phyloP scores from a whole-genome alignment of 2,329 filamentous ascomycete species.

The Paradendryphiella salina region DNA sequence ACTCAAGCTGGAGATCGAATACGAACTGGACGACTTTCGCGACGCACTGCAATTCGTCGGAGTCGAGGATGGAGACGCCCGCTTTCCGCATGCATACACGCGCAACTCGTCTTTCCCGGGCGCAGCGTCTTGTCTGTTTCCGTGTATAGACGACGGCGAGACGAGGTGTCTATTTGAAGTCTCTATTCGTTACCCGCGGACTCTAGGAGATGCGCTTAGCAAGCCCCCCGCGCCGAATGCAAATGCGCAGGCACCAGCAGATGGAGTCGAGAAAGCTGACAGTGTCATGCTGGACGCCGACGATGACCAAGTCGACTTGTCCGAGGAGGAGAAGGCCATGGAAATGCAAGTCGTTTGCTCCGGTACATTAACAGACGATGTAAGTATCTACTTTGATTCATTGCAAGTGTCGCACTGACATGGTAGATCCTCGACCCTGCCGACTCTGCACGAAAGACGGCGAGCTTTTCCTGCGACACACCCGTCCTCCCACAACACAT shows the following conservation, averaged over 20 bases:
- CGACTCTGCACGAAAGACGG: slow-evolving; percentile 81
- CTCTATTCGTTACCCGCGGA: slow-evolving; percentile 81
- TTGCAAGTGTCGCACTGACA: slow-evolving; percentile 12
- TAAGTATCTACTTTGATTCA: slow-evolving; percentile 24
- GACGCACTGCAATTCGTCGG: slow-evolving; percentile 94
- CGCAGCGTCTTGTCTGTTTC: slow-evolving; percentile 83
- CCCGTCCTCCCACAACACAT: slow-evolving; percentile 82
- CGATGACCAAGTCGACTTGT: slow-evolving; percentile 52
- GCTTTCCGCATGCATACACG: slow-evolving; percentile 92
- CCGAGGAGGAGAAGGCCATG: slow-evolving; percentile 79
- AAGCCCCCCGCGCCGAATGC: slow-evolving; percentile 39
- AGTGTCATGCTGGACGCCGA: slow-evolving; percentile 41
- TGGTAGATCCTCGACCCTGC: slow-evolving; percentile 66
- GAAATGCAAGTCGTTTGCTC: slow-evolving; percentile 92
- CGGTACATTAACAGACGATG: slow-evolving; percentile 83
- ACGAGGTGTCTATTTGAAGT: slow-evolving; percentile 86
- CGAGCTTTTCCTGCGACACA: slow-evolving; percentile 73
- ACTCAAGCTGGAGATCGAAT: slow-evolving; percentile 73
- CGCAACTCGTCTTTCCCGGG: slow-evolving; percentile 78
- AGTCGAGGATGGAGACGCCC: slow-evolving; percentile 73
- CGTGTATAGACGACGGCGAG: slow-evolving; percentile 84
- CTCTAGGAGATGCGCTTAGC: slow-evolving; percentile 72
- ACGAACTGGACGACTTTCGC: slow-evolving; percentile 71
- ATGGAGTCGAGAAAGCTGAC: slow-evolving; percentile 36
- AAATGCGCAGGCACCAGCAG: slow-evolving; percentile 18